Conservation (phyloP, 202 grass and related monocot species). For the Setaria viridis region DNA sequence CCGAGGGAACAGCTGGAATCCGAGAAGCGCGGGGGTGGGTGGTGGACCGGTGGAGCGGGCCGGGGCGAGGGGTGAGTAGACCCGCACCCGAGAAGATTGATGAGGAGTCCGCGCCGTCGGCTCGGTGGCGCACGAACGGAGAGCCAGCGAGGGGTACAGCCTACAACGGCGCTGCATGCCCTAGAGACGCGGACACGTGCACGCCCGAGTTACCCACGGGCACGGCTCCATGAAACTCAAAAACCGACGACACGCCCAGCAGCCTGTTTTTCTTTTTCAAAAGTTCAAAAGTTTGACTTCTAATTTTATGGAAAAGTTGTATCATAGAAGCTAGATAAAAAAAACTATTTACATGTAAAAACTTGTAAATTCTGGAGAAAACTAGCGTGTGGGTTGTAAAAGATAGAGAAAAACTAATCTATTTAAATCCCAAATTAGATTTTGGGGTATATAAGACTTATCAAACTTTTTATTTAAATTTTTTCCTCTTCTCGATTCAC, state of each 20-base stretch:
- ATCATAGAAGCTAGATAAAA: no score
- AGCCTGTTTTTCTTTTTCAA: no score
- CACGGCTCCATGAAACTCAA: background rate
- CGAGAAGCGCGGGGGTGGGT: slow-evolving; percentile 23
- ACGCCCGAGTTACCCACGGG: background rate
- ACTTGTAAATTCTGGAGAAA: no score
- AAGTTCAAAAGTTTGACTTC: no score
- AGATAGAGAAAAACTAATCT: no score
- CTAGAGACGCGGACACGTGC: slow-evolving; percentile 35
- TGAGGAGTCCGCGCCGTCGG: background rate
- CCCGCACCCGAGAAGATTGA: background rate
- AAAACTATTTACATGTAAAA: no score
- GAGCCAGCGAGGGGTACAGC: background rate
- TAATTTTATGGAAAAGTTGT: no score
- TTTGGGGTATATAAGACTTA: no score
- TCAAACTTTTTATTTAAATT: no score
- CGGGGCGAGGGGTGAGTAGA: background rate
- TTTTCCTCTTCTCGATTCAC: no score
- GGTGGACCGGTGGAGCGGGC: background rate
- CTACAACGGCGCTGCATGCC: background rate
- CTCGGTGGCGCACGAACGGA: background rate
- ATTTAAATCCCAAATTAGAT: no score
- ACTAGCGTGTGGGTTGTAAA: no score
- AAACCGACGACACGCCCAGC: background rate
- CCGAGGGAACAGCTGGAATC: slow-evolving; percentile 52